Evolutionary conservation across 495 filamentous ascomycete genomes (phyloP).

Genomic region (Usnea hakonensis): DNA sequence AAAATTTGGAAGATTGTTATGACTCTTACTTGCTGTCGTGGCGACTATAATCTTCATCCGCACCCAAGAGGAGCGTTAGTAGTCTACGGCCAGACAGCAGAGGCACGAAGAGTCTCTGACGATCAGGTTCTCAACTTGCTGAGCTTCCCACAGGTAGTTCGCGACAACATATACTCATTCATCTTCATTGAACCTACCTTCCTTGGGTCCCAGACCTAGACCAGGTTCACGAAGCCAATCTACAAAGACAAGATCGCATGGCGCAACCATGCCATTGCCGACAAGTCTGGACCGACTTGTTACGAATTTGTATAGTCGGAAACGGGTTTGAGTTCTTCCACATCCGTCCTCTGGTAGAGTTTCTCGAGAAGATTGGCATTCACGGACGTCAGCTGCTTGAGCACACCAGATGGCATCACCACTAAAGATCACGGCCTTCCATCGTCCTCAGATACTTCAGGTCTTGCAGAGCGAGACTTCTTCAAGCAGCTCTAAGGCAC

Average conservation of each 20-base stretch:
- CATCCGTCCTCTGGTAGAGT: neutral
- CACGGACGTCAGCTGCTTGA: neutral
- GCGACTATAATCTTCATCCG: neutral
- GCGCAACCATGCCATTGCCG: neutral
- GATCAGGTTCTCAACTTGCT: neutral
- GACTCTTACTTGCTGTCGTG: neutral
- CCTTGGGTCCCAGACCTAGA: neutral
- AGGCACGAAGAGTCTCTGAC: neutral
- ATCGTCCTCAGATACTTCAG: neutral
- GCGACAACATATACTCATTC: neutral
- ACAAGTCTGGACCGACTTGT: neutral
- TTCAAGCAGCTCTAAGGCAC: neutral
- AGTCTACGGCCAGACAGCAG: neutral
- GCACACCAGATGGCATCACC: neutral
- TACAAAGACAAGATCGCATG: neutral
- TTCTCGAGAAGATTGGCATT: neutral
- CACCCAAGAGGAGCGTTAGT: neutral
- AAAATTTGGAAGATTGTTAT: neutral
- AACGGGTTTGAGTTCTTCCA: neutral
- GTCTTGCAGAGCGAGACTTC: neutral
- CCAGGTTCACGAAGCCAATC: neutral
- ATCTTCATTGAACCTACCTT: neutral
- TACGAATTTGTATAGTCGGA: neutral
- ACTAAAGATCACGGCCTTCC: neutral
- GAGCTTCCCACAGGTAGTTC: neutral